Evolutionary conservation across 148 eudicot genomes (phyloP), one percentile per base, ranked within the genome.

Genomic region (Diospyros kaki): DNA sequence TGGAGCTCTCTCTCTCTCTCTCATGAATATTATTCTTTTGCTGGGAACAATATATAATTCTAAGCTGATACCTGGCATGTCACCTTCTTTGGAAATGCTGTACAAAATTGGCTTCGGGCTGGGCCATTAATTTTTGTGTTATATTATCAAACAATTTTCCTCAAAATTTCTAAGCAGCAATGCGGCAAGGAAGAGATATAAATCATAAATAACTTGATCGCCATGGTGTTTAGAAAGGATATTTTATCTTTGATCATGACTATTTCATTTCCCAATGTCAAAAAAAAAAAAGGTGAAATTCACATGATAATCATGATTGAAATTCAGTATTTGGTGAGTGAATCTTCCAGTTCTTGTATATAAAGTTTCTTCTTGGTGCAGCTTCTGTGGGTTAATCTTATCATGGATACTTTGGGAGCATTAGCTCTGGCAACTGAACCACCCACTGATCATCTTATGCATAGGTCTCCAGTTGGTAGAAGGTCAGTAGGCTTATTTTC

Each of bases 401-500:
- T 94, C 79, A 94, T 94, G 98, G 98, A 94, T 77, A 94, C 98
- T 75, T 86, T 94, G 62, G 98, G 97, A 86, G 98, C 98, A 53
- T 84, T 94, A 77, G 98, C 98, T 44, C 73, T 94, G 77, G 98
- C 98, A 67, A 94, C 98, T 58, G 98, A 94, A 81, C 94, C 98
- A 64, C 98, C 98, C 46, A 94, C 98, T 41, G 89, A 94, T 82
- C 90, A 85, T 74, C 93, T 94, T 54, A 94, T 94, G 98, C 84
- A 81, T 43, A 81, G 98, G 81, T 28, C 91, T 80, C 98, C 98
- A 13, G 97, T 94, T 83, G 98, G 98, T 69, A 87, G 98, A 78
- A 89, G 97, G 98, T 88, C 71, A 68, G 82, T 76, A 12, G 45
- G 9, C 40, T 64, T 45, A 58, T 17, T 12, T 45, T 60, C 39